phyloP scores from a whole-genome alignment of 768 basidiomycete genomes.

The Rhodotorula diobovata region DNA sequence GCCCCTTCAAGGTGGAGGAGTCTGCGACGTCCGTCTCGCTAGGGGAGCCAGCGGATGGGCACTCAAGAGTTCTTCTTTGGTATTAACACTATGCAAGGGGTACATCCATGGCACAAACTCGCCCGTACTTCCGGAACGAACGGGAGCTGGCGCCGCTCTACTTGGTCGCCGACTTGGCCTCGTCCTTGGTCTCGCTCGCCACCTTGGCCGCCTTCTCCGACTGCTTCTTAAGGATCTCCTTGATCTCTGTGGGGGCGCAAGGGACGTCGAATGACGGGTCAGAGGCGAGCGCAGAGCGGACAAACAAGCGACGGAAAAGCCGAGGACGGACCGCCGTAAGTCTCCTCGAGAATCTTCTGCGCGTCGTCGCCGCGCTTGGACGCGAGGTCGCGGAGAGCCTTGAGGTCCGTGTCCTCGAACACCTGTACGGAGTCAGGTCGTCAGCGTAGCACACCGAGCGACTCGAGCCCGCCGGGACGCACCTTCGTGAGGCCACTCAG shows the following conservation, averaged over 20 bases:
- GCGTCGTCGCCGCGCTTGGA: conserved; percentile 40
- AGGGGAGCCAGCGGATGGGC: too few species aligned
- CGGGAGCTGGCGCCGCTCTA: background rate
- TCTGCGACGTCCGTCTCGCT: too few species aligned
- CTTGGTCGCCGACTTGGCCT: conserved; percentile 37
- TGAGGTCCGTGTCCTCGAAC: conserved; percentile 25
- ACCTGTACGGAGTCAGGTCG: background rate
- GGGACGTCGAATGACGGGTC: background rate
- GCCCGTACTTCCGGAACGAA: background rate
- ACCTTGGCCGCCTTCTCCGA: conserved; percentile 36
- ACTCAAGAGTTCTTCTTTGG: too few species aligned
- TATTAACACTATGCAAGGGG: too few species aligned
- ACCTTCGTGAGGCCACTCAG: conserved; percentile 36
- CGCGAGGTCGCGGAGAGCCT: conserved; percentile 38
- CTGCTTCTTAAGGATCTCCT: conserved; percentile 41
- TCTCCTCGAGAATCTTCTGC: conserved; percentile 34
- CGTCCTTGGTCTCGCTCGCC: conserved; percentile 34
- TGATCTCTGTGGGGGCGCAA: conserved; percentile 26
- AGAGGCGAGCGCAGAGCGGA: background rate
- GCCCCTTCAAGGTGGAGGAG: too few species aligned
- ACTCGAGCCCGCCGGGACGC: background rate
- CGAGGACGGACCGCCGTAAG: conserved; percentile 20
- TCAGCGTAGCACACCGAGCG: background rate
- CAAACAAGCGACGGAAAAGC: background rate
- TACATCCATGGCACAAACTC: background rate